These are phyloP conservation scores for Sanguinoderma infundibulare DNA, from an alignment of 1,284 basidiomycete genomes.

Conservation along the genomic window DNA sequence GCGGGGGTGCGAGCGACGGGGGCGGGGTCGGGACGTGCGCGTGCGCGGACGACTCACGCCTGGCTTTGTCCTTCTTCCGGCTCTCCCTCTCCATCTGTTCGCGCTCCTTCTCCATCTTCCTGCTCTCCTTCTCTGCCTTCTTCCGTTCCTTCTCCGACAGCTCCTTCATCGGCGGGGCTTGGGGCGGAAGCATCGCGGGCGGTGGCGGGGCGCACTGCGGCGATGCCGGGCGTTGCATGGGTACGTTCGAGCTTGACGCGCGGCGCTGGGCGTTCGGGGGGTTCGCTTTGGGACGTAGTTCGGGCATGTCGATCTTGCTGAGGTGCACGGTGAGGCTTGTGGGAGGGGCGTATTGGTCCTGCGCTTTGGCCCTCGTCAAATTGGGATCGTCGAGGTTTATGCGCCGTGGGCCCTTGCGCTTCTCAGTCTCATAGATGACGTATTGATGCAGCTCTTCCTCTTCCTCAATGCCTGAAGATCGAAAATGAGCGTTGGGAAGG, in stretches of 20 bases:
- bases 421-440: slow-evolving; percentile 64
- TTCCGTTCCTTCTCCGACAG: slow-evolving; percentile 28
- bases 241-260: slow-evolving; percentile 8
- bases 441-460: slow-evolving; percentile 79
- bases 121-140: slow-evolving; percentile 38
- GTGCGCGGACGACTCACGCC: not conserved
- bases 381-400: slow-evolving; percentile 65
- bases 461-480: slow-evolving; percentile 48
- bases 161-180: not conserved
- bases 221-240: not conserved
- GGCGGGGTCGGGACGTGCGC: not conserved
- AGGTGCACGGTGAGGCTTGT: slow-evolving; percentile 64
- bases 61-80: slow-evolving; percentile 19
- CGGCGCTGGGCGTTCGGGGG: slow-evolving; percentile 4
- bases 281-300: slow-evolving; percentile 59
- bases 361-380: slow-evolving; percentile 45
- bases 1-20: slow-evolving; percentile 1
- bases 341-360: slow-evolving; percentile 25
- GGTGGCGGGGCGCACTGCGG: not conserved
- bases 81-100: slow-evolving; percentile 29
- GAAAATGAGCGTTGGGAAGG: too few species aligned
- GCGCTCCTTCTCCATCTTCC: slow-evolving; percentile 37
- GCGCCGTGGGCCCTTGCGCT: slow-evolving; percentile 57
- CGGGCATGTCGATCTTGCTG: slow-evolving; percentile 84
- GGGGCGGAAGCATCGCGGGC: not conserved